A percentile compares a stretch with the other conserved stretches of the same genome.
These are phyloP conservation scores for Rhizodiscina lignyota DNA, from an alignment of 495 filamentous ascomycete genomes.

Conservation along the genomic window DNA sequence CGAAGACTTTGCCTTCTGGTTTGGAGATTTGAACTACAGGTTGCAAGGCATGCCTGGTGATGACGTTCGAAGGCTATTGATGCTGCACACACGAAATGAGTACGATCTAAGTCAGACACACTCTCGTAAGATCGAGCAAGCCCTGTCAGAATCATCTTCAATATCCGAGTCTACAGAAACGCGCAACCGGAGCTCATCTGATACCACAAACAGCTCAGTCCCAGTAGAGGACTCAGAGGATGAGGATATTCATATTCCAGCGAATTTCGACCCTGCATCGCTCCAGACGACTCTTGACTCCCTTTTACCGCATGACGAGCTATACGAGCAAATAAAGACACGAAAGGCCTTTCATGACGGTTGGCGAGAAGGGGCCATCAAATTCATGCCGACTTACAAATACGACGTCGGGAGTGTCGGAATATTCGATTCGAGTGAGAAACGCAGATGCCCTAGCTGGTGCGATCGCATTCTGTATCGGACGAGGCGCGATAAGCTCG, in stretches of 20 bases:
- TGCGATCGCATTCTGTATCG: constrained; percentile 92
- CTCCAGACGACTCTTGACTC: constrained; percentile 76
- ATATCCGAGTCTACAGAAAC: no score
- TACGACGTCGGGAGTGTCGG: constrained; percentile 93
- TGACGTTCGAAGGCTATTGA: constrained; percentile 74
- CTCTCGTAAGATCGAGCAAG: neutral
- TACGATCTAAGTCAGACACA: constrained; percentile 2
- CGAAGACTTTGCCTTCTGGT: constrained; percentile 90
- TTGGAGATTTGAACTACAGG: constrained; percentile 92
- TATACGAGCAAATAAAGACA: constrained; percentile 52
- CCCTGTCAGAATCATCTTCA: no score
- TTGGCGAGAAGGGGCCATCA: constrained; percentile 78
- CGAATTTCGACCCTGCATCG: constrained; percentile 38
- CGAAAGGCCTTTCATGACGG: constrained; percentile 75
- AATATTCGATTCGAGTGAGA: constrained; percentile 87
- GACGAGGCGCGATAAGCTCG: constrained; percentile 49
- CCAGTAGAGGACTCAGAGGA: constrained; percentile 2
- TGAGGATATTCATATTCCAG: constrained; percentile 12
- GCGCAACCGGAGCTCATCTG: neutral
- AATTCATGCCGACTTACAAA: constrained; percentile 90
- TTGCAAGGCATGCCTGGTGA: constrained; percentile 76
- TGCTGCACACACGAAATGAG: constrained; percentile 46
- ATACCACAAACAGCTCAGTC: neutral
- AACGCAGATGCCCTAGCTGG: constrained; percentile 84
- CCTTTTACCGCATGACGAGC: constrained; percentile 78